Conservation (phyloP, 2,329 filamentous ascomycete genomes). For the Aspergillus ibericus region DNA sequence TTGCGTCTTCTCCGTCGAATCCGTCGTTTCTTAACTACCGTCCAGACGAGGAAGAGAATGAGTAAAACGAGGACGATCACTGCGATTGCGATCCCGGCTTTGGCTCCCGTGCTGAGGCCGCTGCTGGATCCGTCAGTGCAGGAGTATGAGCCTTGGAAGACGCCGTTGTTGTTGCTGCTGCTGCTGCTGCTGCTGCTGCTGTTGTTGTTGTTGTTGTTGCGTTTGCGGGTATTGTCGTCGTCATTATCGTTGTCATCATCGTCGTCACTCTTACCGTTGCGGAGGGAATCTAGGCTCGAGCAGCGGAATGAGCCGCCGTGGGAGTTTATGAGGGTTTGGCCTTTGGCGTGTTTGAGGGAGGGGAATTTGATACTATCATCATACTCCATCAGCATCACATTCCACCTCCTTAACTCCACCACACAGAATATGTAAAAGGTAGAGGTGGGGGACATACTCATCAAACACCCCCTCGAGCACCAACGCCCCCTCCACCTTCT, state of each 20-base stretch:
- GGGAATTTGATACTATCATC: slow-evolving; percentile 24
- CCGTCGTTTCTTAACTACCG: slow-evolving; percentile 14
- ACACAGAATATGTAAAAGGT: not conserved
- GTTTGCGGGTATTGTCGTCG: not conserved
- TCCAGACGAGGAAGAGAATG: slow-evolving; percentile 20
- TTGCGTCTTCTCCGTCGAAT: slow-evolving; percentile 1
- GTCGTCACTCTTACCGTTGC: no score
- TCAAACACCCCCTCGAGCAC: slow-evolving; percentile 25
- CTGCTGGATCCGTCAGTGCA: slow-evolving; percentile 17
- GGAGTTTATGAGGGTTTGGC: slow-evolving; percentile 23
- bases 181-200: not conserved
- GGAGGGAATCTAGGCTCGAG: slow-evolving; percentile 17
- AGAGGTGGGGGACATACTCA: slow-evolving; percentile 14
- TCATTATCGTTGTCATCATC: not conserved
- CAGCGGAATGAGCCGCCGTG: slow-evolving; percentile 23
- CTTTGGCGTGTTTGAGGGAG: slow-evolving; percentile 25
- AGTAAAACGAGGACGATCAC: slow-evolving; percentile 41
- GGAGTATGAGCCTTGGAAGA: slow-evolving; percentile 20
- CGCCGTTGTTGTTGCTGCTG: slow-evolving; percentile 6
- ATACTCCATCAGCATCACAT: no score
- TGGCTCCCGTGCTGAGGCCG: slow-evolving; percentile 27
- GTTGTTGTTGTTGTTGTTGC: not conserved
- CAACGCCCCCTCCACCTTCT: slow-evolving; percentile 26
- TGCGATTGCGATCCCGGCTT: slow-evolving; percentile 36
- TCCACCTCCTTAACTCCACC: no score